Evolutionary conservation across 2,329 filamentous ascomycete species (phyloP), one percentile per base, ranked within the genome.

Genomic region (Calonectria crousiana): DNA sequence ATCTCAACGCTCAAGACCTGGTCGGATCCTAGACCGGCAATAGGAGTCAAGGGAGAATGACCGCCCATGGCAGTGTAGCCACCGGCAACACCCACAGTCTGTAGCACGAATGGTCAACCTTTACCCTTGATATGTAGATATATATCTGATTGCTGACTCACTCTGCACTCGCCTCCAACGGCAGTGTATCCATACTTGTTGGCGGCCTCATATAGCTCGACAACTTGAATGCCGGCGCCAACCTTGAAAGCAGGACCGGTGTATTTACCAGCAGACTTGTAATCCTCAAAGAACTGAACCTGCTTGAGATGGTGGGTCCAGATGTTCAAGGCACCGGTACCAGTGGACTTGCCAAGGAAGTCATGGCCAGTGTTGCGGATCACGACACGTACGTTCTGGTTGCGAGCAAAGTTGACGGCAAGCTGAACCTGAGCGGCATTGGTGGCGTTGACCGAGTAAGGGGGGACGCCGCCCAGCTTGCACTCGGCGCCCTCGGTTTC

Each of bases 231-330:
- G 72, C 90, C 90, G 9, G 89, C 85, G 9, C 89, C 90, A 32
- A 90, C 82, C 80, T 89, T 91, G 81, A 91, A 86, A 1, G 89
- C 90, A 5, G 86, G 83, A 2, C 89, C 89, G 5, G 77, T 77
- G 80, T 88, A 84, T 13, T 41, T 28, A 2, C 77, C 71, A 16
- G 71, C 41, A 14, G 80, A 76, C 74, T 79, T 73, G 75, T 81
- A 82, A 47, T 77, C 47, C 18, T 78, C 34, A 34, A 82, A 66
- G 32, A 80, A 68, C 71, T 80, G 60, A 23, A 81, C 75, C 13
- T 86, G 83, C 77, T 90, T 88, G 62, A 92, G 85, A 76, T 87
- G 82, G 74, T 91, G 90, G 14, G 88, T 91, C 87, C 91, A 92
- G 65, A 92, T 84, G 11, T 87, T 85, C 6, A 92, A 81, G 1